A percentile compares a stretch with the other conserved stretches of the same genome.
Evolutionary conservation across 2,329 filamentous ascomycete genomes (phyloP).

Genomic region (Scedosporium dehoogii): DNA sequence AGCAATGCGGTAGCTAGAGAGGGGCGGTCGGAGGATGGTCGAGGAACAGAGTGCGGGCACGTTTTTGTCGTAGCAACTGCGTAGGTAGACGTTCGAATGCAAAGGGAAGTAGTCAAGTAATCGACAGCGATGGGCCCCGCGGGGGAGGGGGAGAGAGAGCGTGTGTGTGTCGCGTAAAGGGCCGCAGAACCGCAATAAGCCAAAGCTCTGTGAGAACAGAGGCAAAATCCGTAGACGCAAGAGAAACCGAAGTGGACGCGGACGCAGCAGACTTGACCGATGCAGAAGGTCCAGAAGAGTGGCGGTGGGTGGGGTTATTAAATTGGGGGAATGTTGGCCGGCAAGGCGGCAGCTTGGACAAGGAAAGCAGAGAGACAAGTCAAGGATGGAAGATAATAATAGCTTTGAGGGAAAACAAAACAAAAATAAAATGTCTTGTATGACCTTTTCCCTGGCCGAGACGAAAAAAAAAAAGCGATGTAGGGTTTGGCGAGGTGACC

Average conservation of each 20-base stretch:
- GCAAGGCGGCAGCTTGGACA: neutral
- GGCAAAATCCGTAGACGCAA: neutral
- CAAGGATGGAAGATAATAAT: neutral
- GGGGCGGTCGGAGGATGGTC: neutral
- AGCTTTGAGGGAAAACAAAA: conserved; percentile 17
- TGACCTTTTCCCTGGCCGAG: conserved; percentile 23
- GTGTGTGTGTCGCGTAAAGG: neutral
- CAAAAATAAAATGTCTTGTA: conserved; percentile 32
- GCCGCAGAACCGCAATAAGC: neutral
- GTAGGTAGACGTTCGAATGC: neutral
- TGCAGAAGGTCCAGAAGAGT: conserved; percentile 1
- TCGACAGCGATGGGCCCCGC: neutral
- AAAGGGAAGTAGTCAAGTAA: neutral
- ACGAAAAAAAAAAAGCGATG: conserved; percentile 11
- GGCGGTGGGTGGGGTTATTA: conserved; percentile 7
- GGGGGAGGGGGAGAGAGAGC: neutral
- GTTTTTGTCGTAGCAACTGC: neutral
- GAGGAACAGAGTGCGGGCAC: neutral
- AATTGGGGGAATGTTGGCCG: neutral
- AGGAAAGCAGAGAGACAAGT: neutral
- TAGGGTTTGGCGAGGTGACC: conserved; percentile 3
- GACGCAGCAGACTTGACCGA: neutral
- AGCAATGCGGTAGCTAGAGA: neutral
- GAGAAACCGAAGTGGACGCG: neutral
- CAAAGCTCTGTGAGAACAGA: neutral